phyloP scores from a whole-genome alignment of 2,329 filamentous ascomycete species.

The Gaeumannomyces tritici region DNA sequence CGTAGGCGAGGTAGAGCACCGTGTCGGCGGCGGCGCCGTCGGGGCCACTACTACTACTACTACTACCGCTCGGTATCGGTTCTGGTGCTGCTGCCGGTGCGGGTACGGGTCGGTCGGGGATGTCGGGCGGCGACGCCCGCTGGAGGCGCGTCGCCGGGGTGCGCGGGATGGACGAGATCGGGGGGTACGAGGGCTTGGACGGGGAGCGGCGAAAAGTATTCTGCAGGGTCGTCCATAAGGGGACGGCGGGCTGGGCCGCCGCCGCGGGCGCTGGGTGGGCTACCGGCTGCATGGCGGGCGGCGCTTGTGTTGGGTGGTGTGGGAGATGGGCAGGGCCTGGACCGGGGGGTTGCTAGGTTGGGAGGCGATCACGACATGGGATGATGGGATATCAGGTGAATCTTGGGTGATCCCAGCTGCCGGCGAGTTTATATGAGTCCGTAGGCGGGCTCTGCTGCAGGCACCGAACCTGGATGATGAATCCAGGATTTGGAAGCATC shows the following conservation, averaged over 20 bases:
- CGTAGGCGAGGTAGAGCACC: conserved; percentile 78
- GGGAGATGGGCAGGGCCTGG: background rate
- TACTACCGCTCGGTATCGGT: too few species aligned
- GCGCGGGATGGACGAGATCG: conserved; percentile 22
- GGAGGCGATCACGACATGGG: background rate
- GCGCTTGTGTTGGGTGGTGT: background rate
- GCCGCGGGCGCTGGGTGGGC: background rate
- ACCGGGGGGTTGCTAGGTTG: too few species aligned
- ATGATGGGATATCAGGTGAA: background rate
- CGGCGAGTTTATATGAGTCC: background rate
- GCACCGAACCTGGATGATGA: background rate
- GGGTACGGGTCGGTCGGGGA: conserved; percentile 12
- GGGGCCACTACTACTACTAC: too few species aligned
- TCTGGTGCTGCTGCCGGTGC: conserved; percentile 5
- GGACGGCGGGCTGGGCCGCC: background rate
- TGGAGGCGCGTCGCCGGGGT: conserved; percentile 29
- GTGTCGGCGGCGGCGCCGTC: conserved; percentile 20
- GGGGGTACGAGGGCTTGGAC: conserved; percentile 9
- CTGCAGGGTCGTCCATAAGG: background rate
- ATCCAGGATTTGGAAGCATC: background rate
- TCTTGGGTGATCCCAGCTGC: background rate
- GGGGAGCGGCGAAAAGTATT: background rate
- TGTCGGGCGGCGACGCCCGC: conserved; percentile 9
- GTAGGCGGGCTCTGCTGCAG: background rate
- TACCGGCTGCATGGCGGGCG: background rate